phyloP scores from a whole-genome alignment of 371 early-diverging fungal genomes.

The Mucor saturninus region DNA sequence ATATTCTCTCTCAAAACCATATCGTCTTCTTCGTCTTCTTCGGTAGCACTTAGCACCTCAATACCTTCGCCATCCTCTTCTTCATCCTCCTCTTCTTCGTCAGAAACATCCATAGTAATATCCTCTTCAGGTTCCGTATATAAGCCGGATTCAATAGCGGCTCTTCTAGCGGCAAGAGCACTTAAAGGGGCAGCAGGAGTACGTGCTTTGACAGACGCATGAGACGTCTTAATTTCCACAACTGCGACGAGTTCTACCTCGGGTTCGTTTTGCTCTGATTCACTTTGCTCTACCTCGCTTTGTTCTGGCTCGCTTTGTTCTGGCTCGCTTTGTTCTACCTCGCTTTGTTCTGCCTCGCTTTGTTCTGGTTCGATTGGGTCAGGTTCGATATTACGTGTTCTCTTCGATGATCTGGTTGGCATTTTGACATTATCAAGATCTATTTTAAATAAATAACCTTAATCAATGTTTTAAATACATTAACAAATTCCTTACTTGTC shows the following conservation, averaged over 20 bases:
- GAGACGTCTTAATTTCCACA: background rate
- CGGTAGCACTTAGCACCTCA: constrained; percentile 4
- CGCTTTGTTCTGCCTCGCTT: constrained; percentile 1
- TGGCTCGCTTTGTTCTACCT: background rate
- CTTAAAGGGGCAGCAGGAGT: constrained; percentile 18
- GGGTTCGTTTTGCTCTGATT: background rate
- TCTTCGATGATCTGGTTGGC: background rate
- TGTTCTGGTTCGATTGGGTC: background rate
- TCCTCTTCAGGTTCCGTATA: constrained; percentile 17
- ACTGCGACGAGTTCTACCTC: background rate
- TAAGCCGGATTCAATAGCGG: constrained; percentile 24
- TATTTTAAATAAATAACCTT: background rate
- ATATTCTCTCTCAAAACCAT: constrained; percentile 4
- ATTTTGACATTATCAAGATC: background rate
- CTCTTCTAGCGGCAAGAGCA: constrained; percentile 29
- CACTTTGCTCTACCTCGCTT: too few relatives aligned
- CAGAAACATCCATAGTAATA: background rate
- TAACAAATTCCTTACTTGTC: background rate
- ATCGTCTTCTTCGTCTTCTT: constrained; percentile 13
- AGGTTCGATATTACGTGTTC: background rate
- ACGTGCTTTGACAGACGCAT: background rate
- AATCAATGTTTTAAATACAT: background rate
- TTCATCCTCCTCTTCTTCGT: constrained; percentile 10
- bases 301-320: too few relatives aligned
- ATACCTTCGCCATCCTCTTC: constrained; percentile 3